These are phyloP conservation scores for Phragmites australis DNA, from an alignment of 176 grass and related monocot species.

Conservation along the genomic window DNA sequence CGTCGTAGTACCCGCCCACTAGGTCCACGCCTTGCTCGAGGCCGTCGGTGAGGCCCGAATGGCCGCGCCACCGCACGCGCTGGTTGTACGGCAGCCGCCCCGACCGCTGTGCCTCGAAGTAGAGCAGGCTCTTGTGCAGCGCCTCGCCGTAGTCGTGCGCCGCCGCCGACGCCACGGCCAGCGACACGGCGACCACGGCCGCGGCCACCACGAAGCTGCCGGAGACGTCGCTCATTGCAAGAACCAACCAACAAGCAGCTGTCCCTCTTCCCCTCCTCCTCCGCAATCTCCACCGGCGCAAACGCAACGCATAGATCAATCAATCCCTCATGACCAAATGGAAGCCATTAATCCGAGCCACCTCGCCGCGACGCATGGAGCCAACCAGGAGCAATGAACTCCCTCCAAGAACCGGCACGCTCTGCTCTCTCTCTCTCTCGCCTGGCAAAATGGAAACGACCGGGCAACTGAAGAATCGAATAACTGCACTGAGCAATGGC, in stretches of 20 bases:
- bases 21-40: conserved; percentile 92
- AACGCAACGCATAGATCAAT: not conserved
- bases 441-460: not conserved
- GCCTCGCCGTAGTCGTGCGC: conserved; percentile 81
- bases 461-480: not conserved
- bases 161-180: not conserved
- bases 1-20: conserved; percentile 90
- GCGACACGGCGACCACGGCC: conserved; percentile 1
- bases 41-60: conserved; percentile 92
- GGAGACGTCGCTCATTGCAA: conserved; percentile 54
- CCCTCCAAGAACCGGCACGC: not conserved
- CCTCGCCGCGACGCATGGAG: not conserved
- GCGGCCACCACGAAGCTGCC: conserved; percentile 30
- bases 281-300: not conserved
- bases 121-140: conserved; percentile 80
- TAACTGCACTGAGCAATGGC: not conserved
- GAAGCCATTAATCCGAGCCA: not conserved
- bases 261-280: not conserved
- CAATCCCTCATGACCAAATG: not conserved
- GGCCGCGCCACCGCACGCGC: conserved; percentile 71
- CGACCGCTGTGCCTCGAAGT: conserved; percentile 96
- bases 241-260: not conserved
- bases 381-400: not conserved
- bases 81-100: conserved; percentile 90
- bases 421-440: not conserved